Base-by-base conservation (phyloP, 306 rosid genomes). In the Lablab purpureus region DNA sequence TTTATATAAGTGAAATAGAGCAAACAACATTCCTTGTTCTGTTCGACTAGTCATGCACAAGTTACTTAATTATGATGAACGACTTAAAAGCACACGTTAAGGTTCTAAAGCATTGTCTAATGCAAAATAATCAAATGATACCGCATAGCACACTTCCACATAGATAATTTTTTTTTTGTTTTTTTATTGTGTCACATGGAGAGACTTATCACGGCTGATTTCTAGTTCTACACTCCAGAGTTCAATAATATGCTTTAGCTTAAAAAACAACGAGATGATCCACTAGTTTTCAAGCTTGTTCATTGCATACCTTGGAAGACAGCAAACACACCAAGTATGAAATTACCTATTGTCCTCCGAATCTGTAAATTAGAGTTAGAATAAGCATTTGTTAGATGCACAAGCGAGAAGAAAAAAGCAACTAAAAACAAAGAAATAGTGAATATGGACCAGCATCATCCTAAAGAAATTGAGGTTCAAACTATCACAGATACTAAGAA, bases 291-390 rank as follows among this genome's bases (percentile, higher is more conserved):
- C 45, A 25, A 75, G 79, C 67, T 64, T 58, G 77, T 27, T 32
- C 62, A 80, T 71, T 47, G 18, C 83, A 34, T 90, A 93, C 98
- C 96, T 89, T 93, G 96, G 82, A 93, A 93, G 80, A 93, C 98
- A 74, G 87, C 50, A 82, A 89, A 89, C 52, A 87, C 94, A 5
- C 89, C 96, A 74, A 83, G 82, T 77, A 93, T 81, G 87, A 88
- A 91, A 75, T 88, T 80, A 0, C 93, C 91, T 77, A 91, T 91
- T 86, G 80, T 87, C 6, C 90, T 91, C 75, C 96, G 91, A 74
- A 89, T 87, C 98, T 89, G 81, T 27, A 66, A 54, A 80, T 73
- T 43, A 71, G 23, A 67, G 36, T 72, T 25, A 76, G 25, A 63
- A 56, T 83, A 67, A 83, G 82, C 69, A 71, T 46, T 88, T 56